phyloP scores from a whole-genome alignment of 257 asterid genomes.

The Plantago major region DNA sequence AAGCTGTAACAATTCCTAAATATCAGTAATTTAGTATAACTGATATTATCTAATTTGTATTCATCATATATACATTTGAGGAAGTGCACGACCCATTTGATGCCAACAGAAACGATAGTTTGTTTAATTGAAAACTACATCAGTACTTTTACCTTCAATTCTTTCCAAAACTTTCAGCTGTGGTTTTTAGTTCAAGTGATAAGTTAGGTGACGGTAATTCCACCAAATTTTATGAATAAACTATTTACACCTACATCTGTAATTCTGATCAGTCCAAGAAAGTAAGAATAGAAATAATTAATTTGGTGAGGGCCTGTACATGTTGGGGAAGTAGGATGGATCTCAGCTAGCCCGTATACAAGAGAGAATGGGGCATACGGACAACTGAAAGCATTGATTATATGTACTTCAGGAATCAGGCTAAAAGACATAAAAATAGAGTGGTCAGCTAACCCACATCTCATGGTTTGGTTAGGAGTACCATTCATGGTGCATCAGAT shows the following conservation, averaged over 20 bases:
- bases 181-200: too few species aligned
- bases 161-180: too few species aligned
- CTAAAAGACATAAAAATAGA: conserved; percentile 6
- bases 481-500: conserved; percentile 18
- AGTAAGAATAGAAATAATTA: conserved; percentile 6
- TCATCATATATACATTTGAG: too few species aligned
- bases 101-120: too few species aligned
- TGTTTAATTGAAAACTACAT: too few species aligned
- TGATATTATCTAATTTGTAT: not conserved
- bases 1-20: conserved; percentile 1
- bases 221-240: not conserved
- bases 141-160: too few species aligned
- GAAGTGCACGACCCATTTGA: too few species aligned
- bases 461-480: conserved; percentile 3
- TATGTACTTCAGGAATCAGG: not conserved
- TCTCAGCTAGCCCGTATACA: conserved; percentile 11
- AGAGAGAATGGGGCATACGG: conserved; percentile 11
- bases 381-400: conserved; percentile 1
- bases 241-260: not conserved
- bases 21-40: not conserved
- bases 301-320: conserved; percentile 11
- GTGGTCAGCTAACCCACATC: conserved; percentile 10
- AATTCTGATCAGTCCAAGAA: conserved; percentile 13
- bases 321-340: conserved; percentile 19
- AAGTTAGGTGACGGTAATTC: too few species aligned